Conservation (phyloP, 495 filamentous ascomycete genomes). For the Sordaria brevicollis region DNA sequence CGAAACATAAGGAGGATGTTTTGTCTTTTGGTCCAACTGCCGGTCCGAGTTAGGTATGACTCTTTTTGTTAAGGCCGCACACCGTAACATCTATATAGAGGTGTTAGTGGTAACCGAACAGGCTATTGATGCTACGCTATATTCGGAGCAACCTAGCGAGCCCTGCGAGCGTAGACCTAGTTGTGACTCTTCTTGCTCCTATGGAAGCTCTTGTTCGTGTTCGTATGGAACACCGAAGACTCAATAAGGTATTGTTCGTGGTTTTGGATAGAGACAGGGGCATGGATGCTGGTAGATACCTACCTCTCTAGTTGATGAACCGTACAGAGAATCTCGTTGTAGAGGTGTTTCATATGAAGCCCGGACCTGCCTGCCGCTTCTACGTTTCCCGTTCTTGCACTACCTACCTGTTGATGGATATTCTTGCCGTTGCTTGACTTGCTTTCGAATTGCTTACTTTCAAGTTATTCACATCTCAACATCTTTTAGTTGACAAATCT, state of each 20-base stretch:
- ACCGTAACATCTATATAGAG: too few relatives aligned
- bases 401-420: neutral
- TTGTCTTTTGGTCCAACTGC: too few relatives aligned
- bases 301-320: too few relatives aligned
- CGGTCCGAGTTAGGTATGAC: neutral
- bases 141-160: neutral
- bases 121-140: neutral
- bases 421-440: neutral
- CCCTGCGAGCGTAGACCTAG: too few relatives aligned
- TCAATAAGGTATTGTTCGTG: too few relatives aligned
- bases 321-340: neutral
- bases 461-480: neutral
- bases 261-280: too few relatives aligned
- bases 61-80: neutral
- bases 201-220: neutral
- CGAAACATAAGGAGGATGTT: too few relatives aligned
- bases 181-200: neutral
- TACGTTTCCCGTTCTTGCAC: neutral
- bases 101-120: neutral
- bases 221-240: too few relatives aligned
- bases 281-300: too few relatives aligned
- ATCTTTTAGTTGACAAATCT: too few relatives aligned
- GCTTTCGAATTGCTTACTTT: neutral
- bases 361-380: neutral
- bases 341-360: neutral